Conservation (phyloP, 371 early-diverging fungal species). For the Hamiltosporidium magnivora region DNA sequence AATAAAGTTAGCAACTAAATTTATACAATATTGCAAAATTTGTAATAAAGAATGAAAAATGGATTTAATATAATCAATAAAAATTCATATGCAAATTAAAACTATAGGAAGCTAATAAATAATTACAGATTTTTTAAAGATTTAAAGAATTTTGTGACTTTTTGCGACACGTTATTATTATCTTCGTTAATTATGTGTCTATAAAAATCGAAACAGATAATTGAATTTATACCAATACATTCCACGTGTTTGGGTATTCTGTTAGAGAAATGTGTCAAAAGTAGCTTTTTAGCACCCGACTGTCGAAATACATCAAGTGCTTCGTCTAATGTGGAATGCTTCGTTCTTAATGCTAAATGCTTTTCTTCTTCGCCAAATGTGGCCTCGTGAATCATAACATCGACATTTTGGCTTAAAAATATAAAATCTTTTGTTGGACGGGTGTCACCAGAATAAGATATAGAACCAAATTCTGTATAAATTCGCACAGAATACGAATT, state of each 20-base stretch:
- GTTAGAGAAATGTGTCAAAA: constrained; percentile 56
- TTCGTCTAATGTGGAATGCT: constrained; percentile 48
- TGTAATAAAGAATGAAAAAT: too few species aligned
- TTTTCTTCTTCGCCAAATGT: constrained; percentile 50
- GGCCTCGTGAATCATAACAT: constrained; percentile 56
- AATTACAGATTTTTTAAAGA: too few species aligned
- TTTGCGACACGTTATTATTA: not conserved
- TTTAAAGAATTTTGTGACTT: too few species aligned
- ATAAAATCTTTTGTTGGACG: constrained; percentile 40
- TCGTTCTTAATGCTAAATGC: constrained; percentile 41
- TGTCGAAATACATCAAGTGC: constrained; percentile 42
- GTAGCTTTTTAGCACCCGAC: constrained; percentile 28
- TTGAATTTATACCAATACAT: not conserved
- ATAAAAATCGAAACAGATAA: constrained; percentile 1
- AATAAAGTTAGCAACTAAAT: too few species aligned
- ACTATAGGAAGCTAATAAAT: too few species aligned
- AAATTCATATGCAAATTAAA: too few species aligned
- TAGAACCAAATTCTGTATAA: not conserved
- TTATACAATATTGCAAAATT: too few species aligned
- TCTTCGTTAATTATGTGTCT: not conserved
- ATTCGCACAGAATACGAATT: constrained; percentile 41
- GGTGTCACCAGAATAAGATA: constrained; percentile 55
- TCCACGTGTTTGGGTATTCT: constrained; percentile 26
- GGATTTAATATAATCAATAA: too few species aligned
- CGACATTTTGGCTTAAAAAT: constrained; percentile 31